phyloP scores from a whole-genome alignment of 805 yeast genomes.

The Maudiozyma serrabonitensis region DNA sequence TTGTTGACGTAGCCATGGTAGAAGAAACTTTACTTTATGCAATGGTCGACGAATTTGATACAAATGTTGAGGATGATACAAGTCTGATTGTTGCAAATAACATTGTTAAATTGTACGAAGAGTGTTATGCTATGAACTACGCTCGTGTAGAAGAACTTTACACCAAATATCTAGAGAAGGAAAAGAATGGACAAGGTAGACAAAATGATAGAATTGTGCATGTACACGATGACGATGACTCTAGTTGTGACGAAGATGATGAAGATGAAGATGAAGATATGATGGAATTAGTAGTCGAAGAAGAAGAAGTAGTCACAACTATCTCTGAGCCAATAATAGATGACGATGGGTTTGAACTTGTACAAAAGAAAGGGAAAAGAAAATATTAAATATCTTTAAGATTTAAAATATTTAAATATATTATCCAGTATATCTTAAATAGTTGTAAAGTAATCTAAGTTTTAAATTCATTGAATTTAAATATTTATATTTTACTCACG shows the following conservation, averaged over 20 bases:
- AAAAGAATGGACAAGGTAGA: constrained; percentile 30
- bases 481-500: no score
- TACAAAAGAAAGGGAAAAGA: constrained; percentile 49
- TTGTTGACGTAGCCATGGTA: constrained; percentile 66
- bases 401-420: background rate
- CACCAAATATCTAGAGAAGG: constrained; percentile 46
- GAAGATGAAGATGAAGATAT: constrained; percentile 36
- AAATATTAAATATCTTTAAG: background rate
- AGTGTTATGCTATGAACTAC: constrained; percentile 47
- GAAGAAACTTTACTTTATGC: constrained; percentile 82
- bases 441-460: no score
- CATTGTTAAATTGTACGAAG: constrained; percentile 55
- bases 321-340: constrained; percentile 57
- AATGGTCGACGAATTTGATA: constrained; percentile 93
- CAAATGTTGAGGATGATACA: constrained; percentile 79
- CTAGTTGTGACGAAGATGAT: constrained; percentile 38
- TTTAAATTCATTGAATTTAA: no score
- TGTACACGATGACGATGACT: constrained; percentile 49
- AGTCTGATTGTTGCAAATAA: constrained; percentile 64
- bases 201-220: constrained; percentile 30
- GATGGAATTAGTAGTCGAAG: constrained; percentile 31
- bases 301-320: constrained; percentile 1
- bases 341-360: constrained; percentile 91
- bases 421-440: no score
- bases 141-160: constrained; percentile 50